Percentiles rank a stretch among this genome's conserved stretches.
Evolutionary conservation across 192 early-diverging fungal species (phyloP).

Genomic region (Entomortierella chlamydospora): DNA sequence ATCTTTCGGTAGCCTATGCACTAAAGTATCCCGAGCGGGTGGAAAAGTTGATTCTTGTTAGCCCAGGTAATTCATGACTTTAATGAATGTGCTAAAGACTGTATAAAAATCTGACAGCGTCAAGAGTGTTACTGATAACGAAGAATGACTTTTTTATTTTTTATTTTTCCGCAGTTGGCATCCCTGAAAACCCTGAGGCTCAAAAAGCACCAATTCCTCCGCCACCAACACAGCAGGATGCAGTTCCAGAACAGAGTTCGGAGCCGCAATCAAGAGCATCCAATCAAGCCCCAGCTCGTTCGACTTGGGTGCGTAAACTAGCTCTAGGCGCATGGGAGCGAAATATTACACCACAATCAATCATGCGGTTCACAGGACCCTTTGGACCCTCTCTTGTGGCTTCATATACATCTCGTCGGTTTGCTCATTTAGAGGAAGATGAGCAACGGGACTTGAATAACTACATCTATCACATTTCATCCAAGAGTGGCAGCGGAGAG

Average conservation of each 20-base stretch:
- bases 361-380: constrained; percentile 83
- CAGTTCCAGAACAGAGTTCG: background rate
- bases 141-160: no score
- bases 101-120: no score
- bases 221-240: constrained; percentile 11
- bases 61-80: constrained; percentile 72
- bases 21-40: constrained; percentile 88
- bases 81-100: background rate
- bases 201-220: constrained; percentile 36
- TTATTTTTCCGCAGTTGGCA: constrained; percentile 69
- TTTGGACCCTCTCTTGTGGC: constrained; percentile 75
- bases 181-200: constrained; percentile 68
- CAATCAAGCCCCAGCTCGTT: constrained; percentile 14
- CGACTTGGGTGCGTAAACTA: constrained; percentile 51
- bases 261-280: background rate
- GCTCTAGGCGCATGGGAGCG: constrained; percentile 75
- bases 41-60: constrained; percentile 87
- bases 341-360: constrained; percentile 83
- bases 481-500: constrained; percentile 84
- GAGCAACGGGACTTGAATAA: constrained; percentile 77
- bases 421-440: constrained; percentile 71
- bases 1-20: constrained; percentile 87
- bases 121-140: no score
- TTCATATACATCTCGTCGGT: constrained; percentile 69
- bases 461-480: constrained; percentile 86